phyloP scores from a whole-genome alignment of 2,329 filamentous ascomycete species.

The Achaetomium macrosporum region DNA sequence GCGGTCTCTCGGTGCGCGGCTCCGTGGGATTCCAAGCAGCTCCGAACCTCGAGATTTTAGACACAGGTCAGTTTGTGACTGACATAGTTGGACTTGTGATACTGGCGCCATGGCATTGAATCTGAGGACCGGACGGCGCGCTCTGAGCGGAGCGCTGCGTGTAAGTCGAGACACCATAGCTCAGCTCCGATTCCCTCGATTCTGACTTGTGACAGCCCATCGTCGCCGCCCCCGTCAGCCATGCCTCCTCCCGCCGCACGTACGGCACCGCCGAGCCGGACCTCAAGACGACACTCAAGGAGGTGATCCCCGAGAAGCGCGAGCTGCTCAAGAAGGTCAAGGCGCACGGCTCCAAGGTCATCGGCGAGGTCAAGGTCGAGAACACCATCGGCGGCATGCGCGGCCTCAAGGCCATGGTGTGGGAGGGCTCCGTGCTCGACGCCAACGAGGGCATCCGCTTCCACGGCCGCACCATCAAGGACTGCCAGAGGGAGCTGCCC shows the following conservation, averaged over 20 bases:
- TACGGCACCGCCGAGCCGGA: constrained; percentile 78
- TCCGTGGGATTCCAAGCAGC: not conserved
- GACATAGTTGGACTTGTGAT: too few relatives aligned
- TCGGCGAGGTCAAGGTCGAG: constrained; percentile 90
- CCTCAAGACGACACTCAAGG: constrained; percentile 79
- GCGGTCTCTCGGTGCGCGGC: not conserved
- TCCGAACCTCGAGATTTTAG: too few relatives aligned
- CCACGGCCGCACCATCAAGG: constrained; percentile 95
- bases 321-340: constrained; percentile 94
- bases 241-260: constrained; percentile 35
- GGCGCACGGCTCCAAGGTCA: constrained; percentile 69
- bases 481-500: constrained; percentile 88
- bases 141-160: constrained; percentile 57
- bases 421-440: constrained; percentile 96
- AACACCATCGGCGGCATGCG: constrained; percentile 96
- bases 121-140: constrained; percentile 55
- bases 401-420: constrained; percentile 95
- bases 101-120: constrained; percentile 60
- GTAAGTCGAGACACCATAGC: constrained; percentile 38
- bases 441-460: constrained; percentile 97
- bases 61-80: too few relatives aligned
- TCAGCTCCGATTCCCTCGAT: not conserved
- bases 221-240: constrained; percentile 19
- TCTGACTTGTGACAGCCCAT: constrained; percentile 2
- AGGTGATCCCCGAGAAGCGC: constrained; percentile 83